Base-by-base conservation (phyloP, 176 grass and related monocot genomes). In the Triticum timopheevii region DNA sequence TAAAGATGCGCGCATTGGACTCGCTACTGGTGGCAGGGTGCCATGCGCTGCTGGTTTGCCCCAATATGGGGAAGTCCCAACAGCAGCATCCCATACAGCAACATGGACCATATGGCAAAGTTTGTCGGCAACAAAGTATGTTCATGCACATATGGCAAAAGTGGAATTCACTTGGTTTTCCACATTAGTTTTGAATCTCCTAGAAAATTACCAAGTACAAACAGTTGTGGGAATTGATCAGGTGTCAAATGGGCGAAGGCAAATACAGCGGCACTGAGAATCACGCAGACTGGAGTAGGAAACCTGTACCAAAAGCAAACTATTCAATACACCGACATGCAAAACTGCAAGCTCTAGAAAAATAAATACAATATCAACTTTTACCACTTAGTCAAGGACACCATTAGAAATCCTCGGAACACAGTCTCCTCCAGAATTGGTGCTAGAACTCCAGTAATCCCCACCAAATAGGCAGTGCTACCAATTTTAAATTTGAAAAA, bases 361-460 rank as follows among this genome's bases (percentile, higher is more conserved):
- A 77, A 38, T 23, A 77, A 49, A 86, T 30, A 58, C 20, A 33
- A 61, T 19, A 52, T 72, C 62, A 27, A 77, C 50, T n/a, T 67
- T 81, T 91, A 98, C 94, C 94, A 96, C 85, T 98, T 96, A 82
- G 90, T 96, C 69, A 98, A 83, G 80, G 97, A 93, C 73, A 83
- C 97, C 94, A 98, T 90, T 34, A 98, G 80, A 88, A 98, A 98
- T 67, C 97, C 97, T 82, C 97, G 82, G 91, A 98, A 98, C 39
- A 98, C 35, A 61, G 97, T 98, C 83, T 98, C 97, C 91, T 98
- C 97, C 66, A 98, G 80, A 87, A 98, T 44, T 74, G 97, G 97
- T 13, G 97, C 97, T 80, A 96, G 79, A 96, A 98, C 92, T 79
- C 94, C 97, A 64, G 97, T 98, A 63, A 94, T 89, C 63, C 92